Conservation (phyloP, 768 basidiomycete species). For the Tricholoma flavovirens region DNA sequence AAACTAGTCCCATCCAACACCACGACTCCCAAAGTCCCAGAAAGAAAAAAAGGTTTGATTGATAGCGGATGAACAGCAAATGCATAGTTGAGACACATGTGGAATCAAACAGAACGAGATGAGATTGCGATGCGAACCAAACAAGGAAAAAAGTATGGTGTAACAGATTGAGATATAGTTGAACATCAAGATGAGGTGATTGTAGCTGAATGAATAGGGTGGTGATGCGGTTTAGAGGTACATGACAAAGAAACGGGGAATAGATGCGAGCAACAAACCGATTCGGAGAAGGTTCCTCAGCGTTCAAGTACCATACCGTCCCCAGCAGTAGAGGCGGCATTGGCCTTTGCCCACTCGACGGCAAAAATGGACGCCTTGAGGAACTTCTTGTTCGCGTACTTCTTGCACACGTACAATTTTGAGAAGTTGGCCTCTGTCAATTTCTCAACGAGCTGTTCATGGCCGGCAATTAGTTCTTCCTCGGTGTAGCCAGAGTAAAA, state of each 20-base stretch:
- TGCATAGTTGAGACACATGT: conserved; percentile 8
- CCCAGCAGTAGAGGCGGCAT: conserved; percentile 30
- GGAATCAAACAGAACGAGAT: conserved; percentile 16
- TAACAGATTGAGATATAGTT: conserved; percentile 17
- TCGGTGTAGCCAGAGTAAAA: conserved; percentile 92
- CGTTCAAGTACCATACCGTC: conserved; percentile 44
- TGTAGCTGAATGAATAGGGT: conserved; percentile 10
- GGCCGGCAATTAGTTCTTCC: conserved; percentile 78
- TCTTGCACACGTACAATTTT: conserved; percentile 87
- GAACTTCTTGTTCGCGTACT: conserved; percentile 98
- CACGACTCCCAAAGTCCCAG: not conserved
- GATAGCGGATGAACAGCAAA: conserved; percentile 31
- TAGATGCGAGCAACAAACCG: conserved; percentile 16
- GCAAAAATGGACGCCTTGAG: conserved; percentile 83
- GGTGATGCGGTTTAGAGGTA: conserved; percentile 13
- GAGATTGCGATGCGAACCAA: conserved; percentile 12
- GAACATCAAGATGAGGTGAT: conserved; percentile 15
- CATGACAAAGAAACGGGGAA: conserved; percentile 16
- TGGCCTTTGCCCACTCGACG: conserved; percentile 63
- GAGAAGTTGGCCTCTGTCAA: conserved; percentile 75
- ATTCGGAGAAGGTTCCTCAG: conserved; percentile 19
- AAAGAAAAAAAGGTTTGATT: conserved; percentile 6
- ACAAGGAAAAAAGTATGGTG: conserved; percentile 13
- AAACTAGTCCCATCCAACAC: too few relatives aligned
- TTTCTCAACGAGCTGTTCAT: conserved; percentile 77